These are phyloP conservation scores for Thalassiosira profunda DNA, from an alignment of 108 stramenopile species.

Conservation along the genomic window DNA sequence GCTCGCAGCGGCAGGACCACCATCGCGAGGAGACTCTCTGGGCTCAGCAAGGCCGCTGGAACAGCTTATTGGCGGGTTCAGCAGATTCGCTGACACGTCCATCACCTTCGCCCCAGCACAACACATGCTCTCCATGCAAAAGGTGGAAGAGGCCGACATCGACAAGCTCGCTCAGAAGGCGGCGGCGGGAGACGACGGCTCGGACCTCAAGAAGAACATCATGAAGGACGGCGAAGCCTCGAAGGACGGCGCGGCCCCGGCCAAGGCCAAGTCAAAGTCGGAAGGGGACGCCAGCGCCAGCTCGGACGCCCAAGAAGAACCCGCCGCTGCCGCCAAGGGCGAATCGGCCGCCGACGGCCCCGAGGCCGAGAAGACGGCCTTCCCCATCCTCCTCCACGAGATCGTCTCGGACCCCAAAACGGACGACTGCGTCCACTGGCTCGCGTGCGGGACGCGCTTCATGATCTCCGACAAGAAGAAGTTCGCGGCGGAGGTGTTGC, in stretches of 20 bases:
- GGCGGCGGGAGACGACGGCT: too few species aligned
- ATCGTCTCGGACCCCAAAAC: slow-evolving; percentile 36
- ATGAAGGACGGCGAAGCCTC: too few species aligned
- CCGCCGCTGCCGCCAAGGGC: slow-evolving; percentile 1
- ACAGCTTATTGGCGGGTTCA: too few species aligned
- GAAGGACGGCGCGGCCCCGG: background rate
- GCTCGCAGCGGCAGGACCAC: too few species aligned
- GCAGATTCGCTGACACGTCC: too few species aligned
- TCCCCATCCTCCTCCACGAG: slow-evolving; percentile 42
- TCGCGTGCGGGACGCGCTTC: slow-evolving; percentile 64
- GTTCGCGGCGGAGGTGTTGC: slow-evolving; percentile 62
- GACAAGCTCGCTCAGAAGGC: too few species aligned
- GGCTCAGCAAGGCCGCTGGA: too few species aligned
- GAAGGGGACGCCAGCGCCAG: background rate
- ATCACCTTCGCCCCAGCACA: too few species aligned
- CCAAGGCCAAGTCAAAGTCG: background rate
- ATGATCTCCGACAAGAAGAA: slow-evolving; percentile 68
- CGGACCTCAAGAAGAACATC: too few species aligned
- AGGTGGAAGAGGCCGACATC: too few species aligned
- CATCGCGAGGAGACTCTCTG: too few species aligned
- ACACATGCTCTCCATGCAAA: too few species aligned
- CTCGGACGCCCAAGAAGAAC: background rate
- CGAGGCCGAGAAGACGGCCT: slow-evolving; percentile 34
- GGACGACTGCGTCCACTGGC: slow-evolving; percentile 54
- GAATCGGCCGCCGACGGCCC: background rate